Evolutionary conservation across 1,139 yeast species (phyloP), one percentile per base, ranked within the genome.

Genomic region (Taiozyma sp.): DNA sequence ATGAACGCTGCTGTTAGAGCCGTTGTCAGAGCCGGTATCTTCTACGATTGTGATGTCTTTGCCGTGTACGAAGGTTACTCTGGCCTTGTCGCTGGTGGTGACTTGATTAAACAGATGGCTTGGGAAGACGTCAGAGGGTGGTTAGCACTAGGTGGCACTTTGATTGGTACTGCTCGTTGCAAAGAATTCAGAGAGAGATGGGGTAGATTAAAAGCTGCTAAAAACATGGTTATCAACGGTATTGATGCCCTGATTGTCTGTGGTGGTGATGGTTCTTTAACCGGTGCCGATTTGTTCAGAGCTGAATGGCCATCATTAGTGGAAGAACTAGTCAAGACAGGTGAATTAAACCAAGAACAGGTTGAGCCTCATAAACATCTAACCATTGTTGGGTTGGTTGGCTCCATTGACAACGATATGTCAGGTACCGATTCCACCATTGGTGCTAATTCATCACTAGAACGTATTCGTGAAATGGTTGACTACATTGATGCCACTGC

Each of bases 401-500:
- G 95, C 9, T 85, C 91, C 14, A 86, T 86, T 61, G 95, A 86
- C 65, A 86, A 86, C 65, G 95, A 86, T 67, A 86, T 86, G 95
- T 79, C 89, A 30, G 78, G 84, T 48, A 86, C 95, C 10, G 95
- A 86, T 64, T 81, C 90, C 40, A 86, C 95, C 43, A 85, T 86
- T 61, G 95, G 95, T 58, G 88, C 91, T 8, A 85, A 79, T 66
- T 83, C 90, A 32, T 83, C 93, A 0, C 73, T 86, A 57, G 93
- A 83, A 57, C 73, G 95, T 65, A 86, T 86, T 56, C 80, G 88
- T 64, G 83, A 83, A 65, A 84, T 86, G 70, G 83, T 86, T 53
- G 95, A 86, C 68, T 85, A 83, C 65, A 86, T 86, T 54, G 93
- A 85, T 66, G 93, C 91, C 44, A 86, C 95, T 40, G 95, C 95